phyloP scores from a whole-genome alignment of 2,329 filamentous ascomycete genomes.

The Zymoseptoria crescenta region DNA sequence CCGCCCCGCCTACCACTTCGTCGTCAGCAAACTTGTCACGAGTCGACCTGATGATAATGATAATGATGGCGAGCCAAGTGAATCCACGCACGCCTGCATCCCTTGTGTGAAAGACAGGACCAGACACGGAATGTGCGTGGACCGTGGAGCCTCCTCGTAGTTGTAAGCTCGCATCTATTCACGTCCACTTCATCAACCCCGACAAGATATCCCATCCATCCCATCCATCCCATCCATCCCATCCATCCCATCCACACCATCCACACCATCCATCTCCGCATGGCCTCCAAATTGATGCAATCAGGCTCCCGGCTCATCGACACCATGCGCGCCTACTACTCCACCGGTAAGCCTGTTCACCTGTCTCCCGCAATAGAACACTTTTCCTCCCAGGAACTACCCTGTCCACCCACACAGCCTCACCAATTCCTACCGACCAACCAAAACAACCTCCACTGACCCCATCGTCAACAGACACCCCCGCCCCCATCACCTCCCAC shows the following conservation, averaged over 20 bases:
- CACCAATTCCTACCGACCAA: not conserved
- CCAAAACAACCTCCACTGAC: not conserved
- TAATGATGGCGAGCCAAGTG: too few species aligned
- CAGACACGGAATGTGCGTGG: not conserved
- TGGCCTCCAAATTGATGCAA: not conserved
- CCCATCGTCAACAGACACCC: not conserved
- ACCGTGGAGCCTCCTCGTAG: not conserved
- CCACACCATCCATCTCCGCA: not conserved
- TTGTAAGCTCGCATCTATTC: not conserved
- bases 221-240: too few species aligned
- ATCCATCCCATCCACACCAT: not conserved
- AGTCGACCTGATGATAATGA: too few species aligned
- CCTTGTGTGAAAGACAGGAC: not conserved
- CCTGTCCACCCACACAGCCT: not conserved
- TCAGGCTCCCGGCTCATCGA: not conserved
- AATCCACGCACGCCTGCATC: not conserved
- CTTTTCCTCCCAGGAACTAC: not conserved
- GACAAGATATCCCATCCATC: too few species aligned
- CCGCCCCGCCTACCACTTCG: too few species aligned
- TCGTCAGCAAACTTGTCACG: too few species aligned
- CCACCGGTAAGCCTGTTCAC: not conserved
- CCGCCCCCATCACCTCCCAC: constrained; percentile 15
- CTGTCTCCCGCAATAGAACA: not conserved
- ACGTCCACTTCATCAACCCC: not conserved
- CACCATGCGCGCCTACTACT: not conserved